phyloP scores from a whole-genome alignment of 352 stramenopile genomes.

The Saprolegnia parasitica region DNA sequence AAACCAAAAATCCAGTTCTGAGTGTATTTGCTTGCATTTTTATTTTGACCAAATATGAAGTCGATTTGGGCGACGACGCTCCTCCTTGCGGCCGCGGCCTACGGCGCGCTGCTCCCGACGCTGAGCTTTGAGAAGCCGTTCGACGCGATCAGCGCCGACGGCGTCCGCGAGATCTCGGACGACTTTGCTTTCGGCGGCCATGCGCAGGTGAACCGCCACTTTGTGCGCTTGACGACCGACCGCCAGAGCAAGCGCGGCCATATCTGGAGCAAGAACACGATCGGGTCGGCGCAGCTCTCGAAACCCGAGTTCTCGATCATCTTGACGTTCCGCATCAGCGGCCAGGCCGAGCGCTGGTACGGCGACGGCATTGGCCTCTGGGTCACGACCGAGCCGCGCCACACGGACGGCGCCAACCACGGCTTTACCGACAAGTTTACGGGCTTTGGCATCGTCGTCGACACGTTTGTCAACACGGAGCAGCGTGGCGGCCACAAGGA shows the following conservation, averaged over 20 bases:
- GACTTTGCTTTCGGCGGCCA: conserved; percentile 60
- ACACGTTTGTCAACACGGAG: conserved; percentile 83
- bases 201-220: conserved; percentile 71
- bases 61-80: background rate
- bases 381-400: conserved; percentile 54
- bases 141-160: conserved; percentile 58
- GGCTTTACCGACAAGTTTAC: conserved; percentile 71
- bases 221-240: conserved; percentile 73
- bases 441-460: conserved; percentile 69
- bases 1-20: no score
- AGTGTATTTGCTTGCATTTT: no score
- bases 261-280: conserved; percentile 66
- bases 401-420: conserved; percentile 68
- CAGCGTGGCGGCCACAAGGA: conserved; percentile 76
- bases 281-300: conserved; percentile 31
- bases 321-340: conserved; percentile 80
- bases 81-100: conserved; percentile 6
- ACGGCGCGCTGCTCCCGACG: background rate
- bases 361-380: conserved; percentile 77
- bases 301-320: conserved; percentile 65
- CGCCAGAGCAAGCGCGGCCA: conserved; percentile 69
- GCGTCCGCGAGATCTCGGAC: conserved; percentile 47
- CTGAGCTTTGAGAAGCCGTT: conserved; percentile 73
- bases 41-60: no score
- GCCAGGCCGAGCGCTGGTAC: conserved; percentile 66